Conservation (phyloP, 306 rosid genomes). For the Vigna hirtella region DNA sequence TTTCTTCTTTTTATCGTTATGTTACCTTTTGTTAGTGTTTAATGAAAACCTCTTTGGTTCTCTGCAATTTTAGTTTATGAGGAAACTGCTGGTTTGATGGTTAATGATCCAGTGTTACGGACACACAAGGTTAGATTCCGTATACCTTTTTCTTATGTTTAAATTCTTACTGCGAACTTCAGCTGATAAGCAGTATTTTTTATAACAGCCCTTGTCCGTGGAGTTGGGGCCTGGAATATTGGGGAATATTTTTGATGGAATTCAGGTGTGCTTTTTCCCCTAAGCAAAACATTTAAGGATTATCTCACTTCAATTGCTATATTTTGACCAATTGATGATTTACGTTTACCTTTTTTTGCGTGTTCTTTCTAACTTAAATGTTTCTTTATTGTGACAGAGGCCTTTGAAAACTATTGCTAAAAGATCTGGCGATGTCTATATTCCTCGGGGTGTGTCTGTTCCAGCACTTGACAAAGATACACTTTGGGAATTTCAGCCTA, state of each 20-base stretch:
- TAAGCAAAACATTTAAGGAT: not conserved
- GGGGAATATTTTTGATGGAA: slow-evolving; percentile 98
- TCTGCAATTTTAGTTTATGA: slow-evolving; percentile 76
- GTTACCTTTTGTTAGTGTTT: not conserved
- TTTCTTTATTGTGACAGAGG: slow-evolving; percentile 59
- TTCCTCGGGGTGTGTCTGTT: slow-evolving; percentile 97
- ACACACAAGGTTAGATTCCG: slow-evolving; percentile 78
- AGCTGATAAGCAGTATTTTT: slow-evolving; percentile 41
- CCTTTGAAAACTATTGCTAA: slow-evolving; percentile 98
- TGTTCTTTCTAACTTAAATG: slow-evolving; percentile 1
- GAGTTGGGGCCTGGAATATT: slow-evolving; percentile 99
- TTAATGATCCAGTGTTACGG: slow-evolving; percentile 93
- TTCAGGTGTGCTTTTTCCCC: slow-evolving; percentile 73
- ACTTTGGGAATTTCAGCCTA: slow-evolving; percentile 97
- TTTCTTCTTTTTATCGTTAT: not conserved
- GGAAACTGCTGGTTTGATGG: slow-evolving; percentile 97
- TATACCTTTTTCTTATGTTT: slow-evolving; percentile 26
- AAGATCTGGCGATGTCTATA: slow-evolving; percentile 95
- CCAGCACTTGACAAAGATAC: slow-evolving; percentile 96
- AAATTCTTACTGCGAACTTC: slow-evolving; percentile 20
- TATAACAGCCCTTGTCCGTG: slow-evolving; percentile 93
- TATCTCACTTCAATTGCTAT: slow-evolving; percentile 9
- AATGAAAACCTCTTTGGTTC: slow-evolving; percentile 9
- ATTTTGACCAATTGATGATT: not conserved
- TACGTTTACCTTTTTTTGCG: not conserved